Evolutionary conservation across 116 monocot species (phyloP), one percentile per base, ranked within the genome.

Genomic region (Phalaenopsis hybrid): DNA sequence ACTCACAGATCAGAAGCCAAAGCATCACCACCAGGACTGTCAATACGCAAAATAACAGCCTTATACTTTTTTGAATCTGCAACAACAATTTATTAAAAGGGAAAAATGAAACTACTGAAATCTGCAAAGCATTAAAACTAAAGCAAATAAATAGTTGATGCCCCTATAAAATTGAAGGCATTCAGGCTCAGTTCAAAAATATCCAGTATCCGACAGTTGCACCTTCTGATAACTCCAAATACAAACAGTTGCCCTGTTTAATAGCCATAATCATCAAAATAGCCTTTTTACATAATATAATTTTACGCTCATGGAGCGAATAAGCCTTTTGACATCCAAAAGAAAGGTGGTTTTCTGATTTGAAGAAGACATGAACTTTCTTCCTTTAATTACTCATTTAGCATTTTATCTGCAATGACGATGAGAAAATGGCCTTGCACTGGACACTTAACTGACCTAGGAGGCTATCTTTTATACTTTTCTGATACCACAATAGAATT

Each of bases 11-110:
- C 97, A 85, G 97, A 97, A 83, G 94, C 94, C 70, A 97, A 87
- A 81, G 94, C 97, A 90, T 97, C 97, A 83, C 97, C 94, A 21
- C 97, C 97, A 76, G 97, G 94, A 83, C 97, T 97, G 82, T 97
- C 97, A 85, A 97, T 97, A 81, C 94, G 87, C 69, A 97, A 73
- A 33, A 97, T 85, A 81, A 91, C 94, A 82, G 93, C 94, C 79
- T 97, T 94, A 55, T 91, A 97, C 86, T 17, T 94, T 68, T 89
- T 85, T 79, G 94, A 91, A 12, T 97, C 97, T 96, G 87, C 33
- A 82, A 83, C 43, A 86, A 82, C 49, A 70, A 80, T 80, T 17
- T 75, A 48, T 81, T 68, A 51, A 63, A 80, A 52, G 9, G 9
- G 46, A 12, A 34, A 75, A 49, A 58, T 50, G 45, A 3, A 20